Base-by-base conservation (phyloP, 345 rosid species). In the Triadica sebifera region DNA sequence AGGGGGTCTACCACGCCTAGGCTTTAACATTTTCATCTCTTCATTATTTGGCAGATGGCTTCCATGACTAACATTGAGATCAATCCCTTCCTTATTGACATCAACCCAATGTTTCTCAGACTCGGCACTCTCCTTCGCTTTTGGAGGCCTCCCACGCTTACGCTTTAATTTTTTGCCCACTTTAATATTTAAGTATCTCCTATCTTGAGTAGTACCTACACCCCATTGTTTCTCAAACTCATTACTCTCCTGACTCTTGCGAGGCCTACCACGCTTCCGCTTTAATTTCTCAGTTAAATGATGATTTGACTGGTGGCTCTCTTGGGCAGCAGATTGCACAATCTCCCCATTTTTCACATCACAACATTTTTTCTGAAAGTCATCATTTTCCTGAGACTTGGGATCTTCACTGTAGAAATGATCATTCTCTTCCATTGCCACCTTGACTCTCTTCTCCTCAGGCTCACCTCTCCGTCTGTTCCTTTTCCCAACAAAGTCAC, bases 241-340 rank as follows among this genome's bases (percentile, higher is more conserved):
- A 15, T 64, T 56, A 49, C 13, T 77, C 60, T 63, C 37, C 60
- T 17, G 65, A 61, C 61, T 24, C 75, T 65, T 70, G 13, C 65
- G 69, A 5, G 83, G 87, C 60, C 82, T 79, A 72, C 85, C 81
- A 56, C 78, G 74, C 70, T 56, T 80, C 15, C 68, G 51, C 53
- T 52, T 67, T 53, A 12, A 4, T 58, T 57, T 61, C 69, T 49
- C 51, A 45, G 61, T 41, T 49, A 10, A 24, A 7, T 61, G 38
- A 7, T 62, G 17, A n/a, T 39, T 67, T 34, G 34, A 38, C 64
- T 41, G n/a, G 34, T 43, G 50, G 12, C 52, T 24, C 5, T 58
- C 41, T 41, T 11, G 17, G 4, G 25, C 34, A 24, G 47, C 38
- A 13, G 41, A 38, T 39, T 51, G 69, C 24, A 52, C 70, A 51